A percentile compares a stretch with the other conserved stretches of the same genome.
Conservation (phyloP, 345 rosid genomes). For the Gossypium herbaceum region DNA sequence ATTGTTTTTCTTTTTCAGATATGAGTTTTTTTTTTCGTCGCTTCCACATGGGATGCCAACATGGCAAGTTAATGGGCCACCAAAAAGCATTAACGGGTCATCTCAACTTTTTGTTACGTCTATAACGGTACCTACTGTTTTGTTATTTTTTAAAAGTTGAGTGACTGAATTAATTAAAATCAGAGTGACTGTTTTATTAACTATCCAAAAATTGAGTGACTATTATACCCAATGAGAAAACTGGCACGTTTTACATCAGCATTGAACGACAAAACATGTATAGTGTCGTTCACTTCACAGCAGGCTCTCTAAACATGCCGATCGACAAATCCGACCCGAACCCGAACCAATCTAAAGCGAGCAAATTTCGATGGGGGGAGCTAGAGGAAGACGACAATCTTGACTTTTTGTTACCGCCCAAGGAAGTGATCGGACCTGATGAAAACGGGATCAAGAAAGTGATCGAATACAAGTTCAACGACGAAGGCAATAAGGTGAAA, state of each 20-base stretch:
- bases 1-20: too few relatives aligned
- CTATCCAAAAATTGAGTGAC: too few relatives aligned
- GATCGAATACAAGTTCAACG: slow-evolving; percentile 49
- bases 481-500: slow-evolving; percentile 48
- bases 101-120: background rate
- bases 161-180: too few relatives aligned
- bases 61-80: too few relatives aligned
- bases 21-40: too few relatives aligned
- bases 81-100: too few relatives aligned
- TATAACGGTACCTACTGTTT: too few relatives aligned
- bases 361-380: slow-evolving; percentile 11
- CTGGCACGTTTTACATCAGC: background rate
- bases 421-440: slow-evolving; percentile 51
- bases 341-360: background rate
- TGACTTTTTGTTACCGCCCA: slow-evolving; percentile 44
- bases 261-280: background rate
- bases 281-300: background rate
- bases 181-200: too few relatives aligned
- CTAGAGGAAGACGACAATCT: slow-evolving; percentile 55
- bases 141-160: too few relatives aligned
- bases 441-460: slow-evolving; percentile 46
- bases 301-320: background rate
- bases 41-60: too few relatives aligned
- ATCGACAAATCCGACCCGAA: background rate
- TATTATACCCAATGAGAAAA: too few relatives aligned